Percentiles rank a stretch among this genome's conserved stretches.
These are phyloP conservation scores for Cryphonectria japonica DNA, from an alignment of 2,329 filamentous ascomycete genomes.

Conservation along the genomic window DNA sequence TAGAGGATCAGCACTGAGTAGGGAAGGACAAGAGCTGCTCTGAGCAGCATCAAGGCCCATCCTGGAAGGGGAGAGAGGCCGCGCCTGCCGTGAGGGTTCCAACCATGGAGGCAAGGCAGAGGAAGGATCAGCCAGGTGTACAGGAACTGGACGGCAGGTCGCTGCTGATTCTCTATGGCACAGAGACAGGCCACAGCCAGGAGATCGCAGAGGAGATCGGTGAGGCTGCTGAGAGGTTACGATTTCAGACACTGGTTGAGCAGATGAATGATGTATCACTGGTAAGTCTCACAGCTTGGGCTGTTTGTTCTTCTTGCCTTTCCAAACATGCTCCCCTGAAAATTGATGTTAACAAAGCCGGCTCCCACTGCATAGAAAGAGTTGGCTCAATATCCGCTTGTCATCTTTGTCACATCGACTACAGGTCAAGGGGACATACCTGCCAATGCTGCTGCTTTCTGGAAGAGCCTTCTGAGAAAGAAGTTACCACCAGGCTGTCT, in stretches of 20 bases:
- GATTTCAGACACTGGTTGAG: conserved; percentile 74
- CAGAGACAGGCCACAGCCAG: conserved; percentile 92
- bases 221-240: conserved; percentile 73
- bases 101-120: conserved; percentile 23
- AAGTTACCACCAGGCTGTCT: conserved; percentile 75
- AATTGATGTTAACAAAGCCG: conserved; percentile 28
- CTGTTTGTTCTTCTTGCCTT: neutral
- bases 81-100: neutral
- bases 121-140: neutral
- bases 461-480: conserved; percentile 81
- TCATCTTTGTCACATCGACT: conserved; percentile 85
- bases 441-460: conserved; percentile 78
- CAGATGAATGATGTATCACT: conserved; percentile 78
- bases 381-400: conserved; percentile 57
- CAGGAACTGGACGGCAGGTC: conserved; percentile 41
- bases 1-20: neutral
- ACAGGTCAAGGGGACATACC: conserved; percentile 95
- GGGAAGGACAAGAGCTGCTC: neutral
- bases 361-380: conserved; percentile 46
- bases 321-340: neutral
- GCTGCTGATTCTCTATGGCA: conserved; percentile 82
- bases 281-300: conserved; percentile 55
- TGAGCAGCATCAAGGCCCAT: neutral
- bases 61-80: neutral
- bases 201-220: conserved; percentile 88